Percentiles rank a stretch among this genome's conserved stretches.
These are phyloP conservation scores for Fusarium sp. DNA, from an alignment of 2,329 filamentous ascomycete genomes.

Conservation along the genomic window DNA sequence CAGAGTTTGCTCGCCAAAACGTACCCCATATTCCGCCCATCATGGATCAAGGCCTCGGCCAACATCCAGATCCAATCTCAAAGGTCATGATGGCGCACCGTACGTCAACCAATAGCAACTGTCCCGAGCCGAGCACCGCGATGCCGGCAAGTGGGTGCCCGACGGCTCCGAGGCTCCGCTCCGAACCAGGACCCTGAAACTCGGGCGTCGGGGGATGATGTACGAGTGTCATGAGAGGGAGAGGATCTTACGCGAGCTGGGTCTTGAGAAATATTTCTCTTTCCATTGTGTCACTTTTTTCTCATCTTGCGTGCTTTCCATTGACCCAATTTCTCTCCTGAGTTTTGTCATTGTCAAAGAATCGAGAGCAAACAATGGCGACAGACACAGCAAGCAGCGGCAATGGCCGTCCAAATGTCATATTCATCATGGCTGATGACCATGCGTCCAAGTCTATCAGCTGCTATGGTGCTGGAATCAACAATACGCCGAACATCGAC, in stretches of 20 bases:
- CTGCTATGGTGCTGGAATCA: slow-evolving; percentile 63
- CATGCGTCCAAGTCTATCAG: slow-evolving; percentile 64
- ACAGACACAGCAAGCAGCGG: background rate
- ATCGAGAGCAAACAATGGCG: slow-evolving; percentile 8
- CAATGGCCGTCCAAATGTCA: slow-evolving; percentile 39
- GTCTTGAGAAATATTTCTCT: background rate
- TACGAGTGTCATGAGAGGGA: background rate
- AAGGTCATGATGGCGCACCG: background rate
- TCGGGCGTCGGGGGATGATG: slow-evolving; percentile 25
- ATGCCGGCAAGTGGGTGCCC: slow-evolving; percentile 15
- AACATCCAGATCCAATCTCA: background rate
- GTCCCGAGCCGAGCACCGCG: slow-evolving; percentile 21
- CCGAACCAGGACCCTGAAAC: slow-evolving; percentile 18
- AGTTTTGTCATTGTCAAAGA: background rate
- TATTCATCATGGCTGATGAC: slow-evolving; percentile 68
- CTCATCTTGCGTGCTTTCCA: background rate
- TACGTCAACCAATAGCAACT: slow-evolving; percentile 15
- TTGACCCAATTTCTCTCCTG: background rate
- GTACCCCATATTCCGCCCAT: background rate
- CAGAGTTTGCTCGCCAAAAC: background rate
- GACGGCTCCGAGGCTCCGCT: slow-evolving; percentile 12
- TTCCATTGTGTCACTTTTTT: background rate
- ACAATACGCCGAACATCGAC: slow-evolving; percentile 63
- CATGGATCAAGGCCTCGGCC: background rate
- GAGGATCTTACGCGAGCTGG: background rate